Conservation (phyloP, 306 rosid genomes). For the Mucuna pruriens region DNA sequence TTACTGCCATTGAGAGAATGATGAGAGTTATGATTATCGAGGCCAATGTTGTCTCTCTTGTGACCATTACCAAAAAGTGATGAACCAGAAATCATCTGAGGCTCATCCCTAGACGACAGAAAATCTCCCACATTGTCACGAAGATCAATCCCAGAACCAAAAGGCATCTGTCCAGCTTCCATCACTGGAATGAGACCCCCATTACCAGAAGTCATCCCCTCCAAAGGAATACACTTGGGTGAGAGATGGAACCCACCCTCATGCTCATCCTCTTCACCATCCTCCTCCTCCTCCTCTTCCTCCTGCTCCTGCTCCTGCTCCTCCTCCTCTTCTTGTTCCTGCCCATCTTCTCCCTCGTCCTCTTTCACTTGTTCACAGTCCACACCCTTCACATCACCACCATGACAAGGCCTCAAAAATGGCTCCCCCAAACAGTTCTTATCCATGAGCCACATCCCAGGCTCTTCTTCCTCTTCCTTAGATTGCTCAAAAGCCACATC, state of each 20-base stretch:
- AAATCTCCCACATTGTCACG: constrained; percentile 66
- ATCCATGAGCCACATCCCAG: constrained; percentile 62
- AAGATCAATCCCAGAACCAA: constrained; percentile 68
- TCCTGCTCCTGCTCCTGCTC: constrained; percentile 46
- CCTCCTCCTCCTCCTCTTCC: constrained; percentile 49
- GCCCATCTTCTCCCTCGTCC: constrained; percentile 46
- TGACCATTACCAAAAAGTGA: constrained; percentile 70
- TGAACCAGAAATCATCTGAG: constrained; percentile 55
- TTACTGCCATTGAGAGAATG: constrained; percentile 59
- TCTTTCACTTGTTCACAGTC: constrained; percentile 46
- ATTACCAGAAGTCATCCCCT: constrained; percentile 68
- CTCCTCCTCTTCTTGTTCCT: constrained; percentile 41
- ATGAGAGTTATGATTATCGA: constrained; percentile 61
- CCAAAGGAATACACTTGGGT: constrained; percentile 59
- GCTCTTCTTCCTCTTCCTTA: constrained; percentile 57
- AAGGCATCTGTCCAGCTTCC: constrained; percentile 60
- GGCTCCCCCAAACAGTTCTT: constrained; percentile 49
- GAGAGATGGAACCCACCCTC: constrained; percentile 66
- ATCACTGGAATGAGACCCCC: constrained; percentile 62
- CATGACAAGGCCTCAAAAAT: constrained; percentile 61
- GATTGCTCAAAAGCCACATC: constrained; percentile 51
- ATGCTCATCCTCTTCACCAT: constrained; percentile 56
- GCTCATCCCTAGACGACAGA: constrained; percentile 72
- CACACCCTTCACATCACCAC: constrained; percentile 44
- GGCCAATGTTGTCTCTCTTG: constrained; percentile 64